Base-by-base conservation (phyloP, 2,329 filamentous ascomycete genomes). In the Chaetomium olivaceum region DNA sequence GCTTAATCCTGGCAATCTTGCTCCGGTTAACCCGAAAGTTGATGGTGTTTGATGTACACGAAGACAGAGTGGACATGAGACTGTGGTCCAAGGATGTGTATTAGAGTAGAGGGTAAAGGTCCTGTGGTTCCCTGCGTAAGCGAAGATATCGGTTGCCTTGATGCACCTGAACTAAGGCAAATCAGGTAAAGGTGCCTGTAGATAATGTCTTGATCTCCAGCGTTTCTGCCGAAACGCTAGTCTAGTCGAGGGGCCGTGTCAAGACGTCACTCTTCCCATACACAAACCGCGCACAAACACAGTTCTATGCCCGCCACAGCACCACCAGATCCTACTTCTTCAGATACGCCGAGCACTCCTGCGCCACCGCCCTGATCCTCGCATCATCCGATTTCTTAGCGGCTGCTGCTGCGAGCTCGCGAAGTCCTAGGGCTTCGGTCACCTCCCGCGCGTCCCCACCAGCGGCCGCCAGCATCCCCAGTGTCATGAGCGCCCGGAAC, bases 401-500 rank as follows among this genome's bases (percentile, higher is more conserved):
- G 14, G 81, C 82, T 4, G 74, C 74, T 16, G 76, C 74, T 12
- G 85, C 76, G 75, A 79, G 80, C 14, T 71, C 70, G 5, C 76
- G 74, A 8, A 80, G 78, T 0, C 77, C 78, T 5, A 84, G 71
- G 31, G 77, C 79, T 72, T 74, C 79, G 39, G 78, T 80, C 67
- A 79, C 78, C 2, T 78, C 78, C 59, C 76, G 77, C 1, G 77
- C 79, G 59, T 78, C 78, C 16, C 76, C 79, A n/a, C 87, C 82
- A 16, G 91, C 79, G 6, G 81, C 82, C 27, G 92, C 76, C 66
- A 96, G 75, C 1, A 93, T 99, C 0, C 95, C 96, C 0, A 94
- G 78, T 0, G 91, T 92, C 7, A 96, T 91, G 6, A 98, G 82
- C 0, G 87, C 87, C 25, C 95, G 87, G 75, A 93, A 98, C 3